Base-by-base conservation (phyloP, 768 basidiomycete species). In the Naganishia kalamii region DNA sequence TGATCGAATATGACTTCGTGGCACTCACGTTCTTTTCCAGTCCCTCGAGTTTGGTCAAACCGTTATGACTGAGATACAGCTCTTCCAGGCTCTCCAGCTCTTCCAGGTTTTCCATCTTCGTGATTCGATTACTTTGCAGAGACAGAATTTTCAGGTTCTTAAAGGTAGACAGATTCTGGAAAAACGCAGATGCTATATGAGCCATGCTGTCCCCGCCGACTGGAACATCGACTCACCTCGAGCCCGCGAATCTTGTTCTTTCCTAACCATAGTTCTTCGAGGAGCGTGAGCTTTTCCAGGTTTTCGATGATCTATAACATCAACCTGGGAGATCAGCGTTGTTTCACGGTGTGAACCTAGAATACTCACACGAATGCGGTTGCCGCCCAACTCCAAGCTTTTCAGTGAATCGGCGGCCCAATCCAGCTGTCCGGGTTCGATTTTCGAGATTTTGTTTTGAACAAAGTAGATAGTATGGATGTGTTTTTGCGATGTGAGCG, bases 171-270 rank as follows among this genome's bases (percentile, higher is more conserved):
- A 98, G 79, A 69, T 88, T 87, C 89, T 94, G 65, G 19, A 44
- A 27, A 23, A 41, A 52, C 5, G 3, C 10, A 52, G 6, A 52
- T 2, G 21, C 35, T 12, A 35, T 13, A 21, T 37, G 12, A 21
- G 33, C 60, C 27, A 25, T 37, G n/a, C n/a, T n/a, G n/a, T n/a
- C n/a, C n/a, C n/a, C n/a, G 12, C 62, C 19, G 57, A 52, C 19
- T 57, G 19, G 5, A 35, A 52, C 37, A 32, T 17, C 33, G 13
- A 33, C 73, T 44, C 69, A 90, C 90, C 83, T 93, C 88, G 4
- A 99, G 83, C 75, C 85, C 87, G 6, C 86, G 76, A 65, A 99
- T 90, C 80, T 97, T 99, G 77, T 99, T 99, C 83, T 99, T 99
- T 8, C 96, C 96, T 2, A 98, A 79, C 92, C 94, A 98, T 2